Evolutionary conservation across 257 asterid genomes (phyloP).

Genomic region (Nicotiana knightiana): DNA sequence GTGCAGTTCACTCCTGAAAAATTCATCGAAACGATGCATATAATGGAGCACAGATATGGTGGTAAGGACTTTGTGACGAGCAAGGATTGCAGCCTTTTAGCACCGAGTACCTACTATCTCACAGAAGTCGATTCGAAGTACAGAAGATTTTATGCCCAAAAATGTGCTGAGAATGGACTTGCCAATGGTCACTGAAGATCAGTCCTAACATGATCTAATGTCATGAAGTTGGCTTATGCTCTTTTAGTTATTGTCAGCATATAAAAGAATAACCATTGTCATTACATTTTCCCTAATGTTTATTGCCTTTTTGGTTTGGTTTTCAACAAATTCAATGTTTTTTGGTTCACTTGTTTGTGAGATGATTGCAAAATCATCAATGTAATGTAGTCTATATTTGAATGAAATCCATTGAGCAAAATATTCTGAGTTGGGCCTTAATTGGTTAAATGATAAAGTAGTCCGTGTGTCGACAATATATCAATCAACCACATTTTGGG

Average conservation of each 20-base stretch:
- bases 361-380: not conserved
- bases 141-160: conserved; percentile 78
- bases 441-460: not conserved
- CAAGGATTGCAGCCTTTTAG: conserved; percentile 84
- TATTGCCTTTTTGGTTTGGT: not conserved
- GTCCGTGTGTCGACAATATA: too few species aligned
- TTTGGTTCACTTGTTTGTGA: not conserved
- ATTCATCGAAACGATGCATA: conserved; percentile 71
- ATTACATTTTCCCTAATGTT: not conserved
- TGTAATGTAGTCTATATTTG: not conserved
- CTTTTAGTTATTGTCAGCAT: conserved; percentile 20
- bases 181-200: conserved; percentile 69
- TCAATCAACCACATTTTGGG: not conserved
- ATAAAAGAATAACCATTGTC: conserved; percentile 13
- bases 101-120: conserved; percentile 80
- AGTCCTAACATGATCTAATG: not conserved
- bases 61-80: conserved; percentile 74
- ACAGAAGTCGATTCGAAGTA: conserved; percentile 96
- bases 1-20: conserved; percentile 78
- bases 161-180: conserved; percentile 51
- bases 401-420: not conserved
- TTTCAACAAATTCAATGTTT: not conserved
- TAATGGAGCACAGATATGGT: conserved; percentile 99
- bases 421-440: not conserved
- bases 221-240: conserved; percentile 17